Evolutionary conservation across 371 early-diverging fungal genomes (phyloP).

Genomic region (Actinomortierella ambigua): DNA sequence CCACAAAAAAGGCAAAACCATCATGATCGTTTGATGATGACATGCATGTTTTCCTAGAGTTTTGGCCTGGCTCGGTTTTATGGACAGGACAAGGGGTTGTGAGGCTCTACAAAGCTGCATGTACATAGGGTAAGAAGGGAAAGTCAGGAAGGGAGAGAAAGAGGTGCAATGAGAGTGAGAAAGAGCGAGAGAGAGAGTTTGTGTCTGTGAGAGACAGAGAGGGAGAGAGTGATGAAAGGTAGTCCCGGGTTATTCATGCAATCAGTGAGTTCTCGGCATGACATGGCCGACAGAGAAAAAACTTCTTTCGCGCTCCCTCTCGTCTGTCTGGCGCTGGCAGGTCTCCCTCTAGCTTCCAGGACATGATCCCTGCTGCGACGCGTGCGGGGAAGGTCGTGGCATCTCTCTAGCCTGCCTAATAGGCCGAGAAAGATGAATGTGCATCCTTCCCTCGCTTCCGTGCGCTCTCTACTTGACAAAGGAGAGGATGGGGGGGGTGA

Average conservation of each 20-base stretch:
- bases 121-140: neutral
- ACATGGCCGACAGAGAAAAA: neutral
- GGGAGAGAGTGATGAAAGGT: neutral
- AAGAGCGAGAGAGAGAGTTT: neutral
- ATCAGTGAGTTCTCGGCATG: neutral
- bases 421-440: neutral
- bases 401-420: neutral
- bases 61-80: too few relatives aligned
- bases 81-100: too few relatives aligned
- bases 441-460: neutral
- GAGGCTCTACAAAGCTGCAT: too few relatives aligned
- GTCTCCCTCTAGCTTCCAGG: neutral
- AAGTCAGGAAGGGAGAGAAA: constrained; percentile 2
- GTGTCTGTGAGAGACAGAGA: too few relatives aligned
- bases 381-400: too few relatives aligned
- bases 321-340: neutral
- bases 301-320: neutral
- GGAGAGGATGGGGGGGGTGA: too few relatives aligned
- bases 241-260: too few relatives aligned
- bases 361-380: too few relatives aligned
- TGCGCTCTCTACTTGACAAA: too few relatives aligned
- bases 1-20: too few relatives aligned
- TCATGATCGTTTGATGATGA: too few relatives aligned
- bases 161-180: neutral
- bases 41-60: too few relatives aligned